Evolutionary conservation across 805 yeast species (phyloP), one percentile per base, ranked within the genome.

Genomic region (Suhomyces sp.): DNA sequence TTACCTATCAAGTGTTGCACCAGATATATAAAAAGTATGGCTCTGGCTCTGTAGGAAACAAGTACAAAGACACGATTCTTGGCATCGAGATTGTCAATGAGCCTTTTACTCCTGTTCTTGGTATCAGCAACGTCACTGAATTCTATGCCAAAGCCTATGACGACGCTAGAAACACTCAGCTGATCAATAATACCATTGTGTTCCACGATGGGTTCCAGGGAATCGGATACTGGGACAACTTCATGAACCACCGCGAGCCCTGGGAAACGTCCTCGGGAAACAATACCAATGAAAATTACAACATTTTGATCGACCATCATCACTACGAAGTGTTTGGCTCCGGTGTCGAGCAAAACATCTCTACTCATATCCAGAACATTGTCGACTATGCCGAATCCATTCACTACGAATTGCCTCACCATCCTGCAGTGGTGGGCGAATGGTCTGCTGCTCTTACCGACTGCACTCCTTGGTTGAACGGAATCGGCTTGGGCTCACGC

Each of bases 381-480:
- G 59, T 50, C 55, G 52, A 68, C 62, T 62, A 67, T 63, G 56
- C 70, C 21, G 46, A 67, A 54, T 53, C 72, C 50, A 61, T 79
- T 64, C 17, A 60, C 46, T 33, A 71, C 39, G 76, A 77, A 48
- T 64, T 69, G 39, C 73, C 73, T 24, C 55, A 59, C 21, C 73
- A 71, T 51, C 82, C 82, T 29, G 80, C 83, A 3, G 73, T 86
- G 6, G 80, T 83, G 40, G 64, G 45, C 33, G 58, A 55, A 21
- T 62, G 52, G 62, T 63, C 46, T 53, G 63, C 52, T 43, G 89
- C 86, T 6, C 71, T 85, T 45, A 85, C 89, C 0, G 91, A 85
- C 61, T 85, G 89, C 66, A 82, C 87, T 3, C 73, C 71, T 21
- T 85, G 88, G 89, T 65, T 85, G 48, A 85, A 85, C 59, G 89